A percentile compares a stretch with the other conserved stretches of the same genome.
These are phyloP conservation scores for Mycosphaerelloides madeirae DNA, from an alignment of 2,329 filamentous ascomycete species.

Conservation along the genomic window DNA sequence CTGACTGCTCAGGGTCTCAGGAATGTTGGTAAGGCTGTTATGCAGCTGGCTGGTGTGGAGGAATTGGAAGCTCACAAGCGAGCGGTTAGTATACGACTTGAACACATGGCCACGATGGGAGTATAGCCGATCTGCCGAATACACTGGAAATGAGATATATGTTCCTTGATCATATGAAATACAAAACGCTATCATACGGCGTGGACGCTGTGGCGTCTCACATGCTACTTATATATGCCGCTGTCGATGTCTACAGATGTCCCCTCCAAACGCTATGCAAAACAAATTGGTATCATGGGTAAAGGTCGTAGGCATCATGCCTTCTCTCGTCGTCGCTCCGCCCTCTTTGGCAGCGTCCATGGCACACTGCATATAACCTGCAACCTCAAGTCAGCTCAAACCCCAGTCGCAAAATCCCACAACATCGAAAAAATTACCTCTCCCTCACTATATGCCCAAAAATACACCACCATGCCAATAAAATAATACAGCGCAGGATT, in stretches of 20 bases:
- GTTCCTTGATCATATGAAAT: not conserved
- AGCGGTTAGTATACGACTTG: conserved; percentile 62
- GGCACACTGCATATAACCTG: conserved; percentile 47
- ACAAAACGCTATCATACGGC: too few species aligned
- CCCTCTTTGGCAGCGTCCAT: conserved; percentile 47
- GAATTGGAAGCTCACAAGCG: conserved; percentile 88
- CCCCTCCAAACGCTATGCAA: conserved; percentile 16
- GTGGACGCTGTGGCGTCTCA: too few species aligned
- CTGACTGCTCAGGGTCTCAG: conserved; percentile 77
- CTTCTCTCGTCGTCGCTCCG: conserved; percentile 23
- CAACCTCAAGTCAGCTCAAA: not conserved
- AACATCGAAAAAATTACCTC: conserved; percentile 61
- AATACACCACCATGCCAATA: conserved; percentile 80
- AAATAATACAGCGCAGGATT: conserved; percentile 91
- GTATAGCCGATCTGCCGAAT: not conserved
- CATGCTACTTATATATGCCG: too few species aligned
- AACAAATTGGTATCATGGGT: conserved; percentile 16
- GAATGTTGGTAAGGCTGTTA: conserved; percentile 83
- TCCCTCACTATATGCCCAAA: conserved; percentile 95
- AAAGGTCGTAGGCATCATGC: conserved; percentile 20
- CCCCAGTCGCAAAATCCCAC: not conserved
- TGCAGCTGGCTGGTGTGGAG: conserved; percentile 91
- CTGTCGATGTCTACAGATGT: too few species aligned
- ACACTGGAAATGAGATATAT: not conserved
- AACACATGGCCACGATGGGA: conserved; percentile 9